Conservation (phyloP, 2,329 filamentous ascomycete species). For the Tolypocladium ovalisporum region DNA sequence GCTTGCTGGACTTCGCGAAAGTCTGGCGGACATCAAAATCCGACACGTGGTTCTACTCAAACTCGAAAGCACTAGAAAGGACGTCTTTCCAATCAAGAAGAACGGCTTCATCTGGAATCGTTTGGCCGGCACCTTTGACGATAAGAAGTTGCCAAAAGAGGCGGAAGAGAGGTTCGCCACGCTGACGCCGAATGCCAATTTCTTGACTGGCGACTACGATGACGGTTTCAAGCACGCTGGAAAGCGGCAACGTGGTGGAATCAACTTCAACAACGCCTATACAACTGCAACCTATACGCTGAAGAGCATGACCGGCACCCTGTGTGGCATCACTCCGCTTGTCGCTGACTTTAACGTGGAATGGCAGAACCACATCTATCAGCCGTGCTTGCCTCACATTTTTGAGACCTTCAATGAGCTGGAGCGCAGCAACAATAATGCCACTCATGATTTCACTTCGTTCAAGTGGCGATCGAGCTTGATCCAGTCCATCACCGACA, state of each 20-base stretch:
- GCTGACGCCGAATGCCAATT: slow-evolving; percentile 20
- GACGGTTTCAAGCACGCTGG: slow-evolving; percentile 20
- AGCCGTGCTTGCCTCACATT: slow-evolving; percentile 31
- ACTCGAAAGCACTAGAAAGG: slow-evolving; percentile 31
- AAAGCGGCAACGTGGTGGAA: slow-evolving; percentile 20
- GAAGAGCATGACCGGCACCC: slow-evolving; percentile 28
- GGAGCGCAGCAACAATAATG: neutral
- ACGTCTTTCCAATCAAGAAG: slow-evolving; percentile 32
- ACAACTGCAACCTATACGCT: slow-evolving; percentile 31
- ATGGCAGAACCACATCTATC: slow-evolving; percentile 29
- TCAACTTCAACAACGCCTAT: slow-evolving; percentile 27
- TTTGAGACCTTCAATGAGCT: slow-evolving; percentile 20
- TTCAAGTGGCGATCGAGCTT: slow-evolving; percentile 20
- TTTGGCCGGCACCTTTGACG: slow-evolving; percentile 18
- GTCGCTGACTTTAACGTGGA: slow-evolving; percentile 32
- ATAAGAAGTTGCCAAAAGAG: slow-evolving; percentile 18
- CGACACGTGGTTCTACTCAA: slow-evolving; percentile 30
- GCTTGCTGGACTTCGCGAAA: slow-evolving; percentile 12
- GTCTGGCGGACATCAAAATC: slow-evolving; percentile 20
- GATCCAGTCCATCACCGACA: slow-evolving; percentile 20
- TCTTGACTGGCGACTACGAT: slow-evolving; percentile 21
- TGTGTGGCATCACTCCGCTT: slow-evolving; percentile 30
- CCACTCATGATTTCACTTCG: slow-evolving; percentile 9
- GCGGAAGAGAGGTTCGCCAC: slow-evolving; percentile 16
- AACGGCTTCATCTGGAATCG: slow-evolving; percentile 25